These are phyloP conservation scores for Acer saccharum DNA, from an alignment of 345 rosid species.

Conservation along the genomic window DNA sequence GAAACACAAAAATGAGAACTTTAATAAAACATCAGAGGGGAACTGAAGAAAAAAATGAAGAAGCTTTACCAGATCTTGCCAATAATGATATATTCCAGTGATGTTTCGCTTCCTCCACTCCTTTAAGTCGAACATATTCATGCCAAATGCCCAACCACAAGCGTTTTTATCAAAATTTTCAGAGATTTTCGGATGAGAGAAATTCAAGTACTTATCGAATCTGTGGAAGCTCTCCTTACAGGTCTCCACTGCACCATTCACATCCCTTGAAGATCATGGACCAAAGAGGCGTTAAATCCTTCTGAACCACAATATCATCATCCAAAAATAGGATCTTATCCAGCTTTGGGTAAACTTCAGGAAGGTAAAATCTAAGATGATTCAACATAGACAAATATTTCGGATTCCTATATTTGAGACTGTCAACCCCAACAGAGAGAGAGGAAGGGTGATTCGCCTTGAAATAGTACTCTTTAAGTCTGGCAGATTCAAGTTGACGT, in stretches of 20 bases:
- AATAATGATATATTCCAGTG: constrained; percentile 86
- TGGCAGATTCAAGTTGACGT: constrained; percentile 82
- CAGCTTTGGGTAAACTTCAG: constrained; percentile 80
- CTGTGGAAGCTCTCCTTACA: constrained; percentile 93
- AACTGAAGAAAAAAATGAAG: neutral
- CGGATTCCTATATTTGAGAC: constrained; percentile 87
- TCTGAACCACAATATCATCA: constrained; percentile 89
- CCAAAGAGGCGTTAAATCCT: constrained; percentile 86
- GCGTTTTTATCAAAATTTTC: constrained; percentile 76
- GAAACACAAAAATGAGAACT: neutral
- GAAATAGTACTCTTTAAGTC: constrained; percentile 84
- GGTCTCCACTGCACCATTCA: constrained; percentile 89
- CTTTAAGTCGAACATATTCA: constrained; percentile 96
- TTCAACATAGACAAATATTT: constrained; percentile 85
- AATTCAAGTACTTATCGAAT: constrained; percentile 98
- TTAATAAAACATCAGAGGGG: too few relatives aligned
- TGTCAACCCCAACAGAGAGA: constrained; percentile 62
- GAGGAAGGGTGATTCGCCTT: constrained; percentile 77
- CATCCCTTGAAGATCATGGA: constrained; percentile 68
- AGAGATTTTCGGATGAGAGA: constrained; percentile 76
- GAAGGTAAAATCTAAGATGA: constrained; percentile 89
- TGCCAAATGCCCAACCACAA: constrained; percentile 99
- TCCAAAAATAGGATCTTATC: constrained; percentile 79
- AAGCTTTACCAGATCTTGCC: constrained; percentile 90
- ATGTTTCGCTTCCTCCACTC: constrained; percentile 88